Evolutionary conservation across 2,329 filamentous ascomycete species (phyloP).

Genomic region (Venturia carpophila): DNA sequence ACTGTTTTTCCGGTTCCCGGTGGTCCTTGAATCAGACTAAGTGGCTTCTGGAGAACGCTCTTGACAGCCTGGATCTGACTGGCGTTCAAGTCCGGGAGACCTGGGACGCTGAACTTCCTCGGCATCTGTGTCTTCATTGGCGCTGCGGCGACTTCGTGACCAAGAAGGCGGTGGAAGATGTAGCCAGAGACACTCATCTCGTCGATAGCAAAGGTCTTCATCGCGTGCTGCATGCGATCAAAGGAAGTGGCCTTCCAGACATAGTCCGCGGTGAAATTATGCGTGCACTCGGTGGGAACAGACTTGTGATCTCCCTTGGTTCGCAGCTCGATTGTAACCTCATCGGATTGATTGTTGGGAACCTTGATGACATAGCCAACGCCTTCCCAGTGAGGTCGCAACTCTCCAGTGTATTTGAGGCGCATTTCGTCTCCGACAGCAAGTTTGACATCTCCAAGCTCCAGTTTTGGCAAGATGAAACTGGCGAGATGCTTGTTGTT

Average conservation of each 20-base stretch:
- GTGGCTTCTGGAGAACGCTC: constrained; percentile 82
- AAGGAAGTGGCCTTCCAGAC: constrained; percentile 99
- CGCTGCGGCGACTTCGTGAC: constrained; percentile 87
- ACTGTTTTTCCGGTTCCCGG: constrained; percentile 98
- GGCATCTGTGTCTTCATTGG: constrained; percentile 94
- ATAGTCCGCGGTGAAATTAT: constrained; percentile 97
- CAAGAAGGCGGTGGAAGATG: constrained; percentile 94
- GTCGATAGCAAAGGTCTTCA: constrained; percentile 98
- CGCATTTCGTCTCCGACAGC: constrained; percentile 98
- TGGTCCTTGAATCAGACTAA: constrained; percentile 93
- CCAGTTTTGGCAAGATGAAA: constrained; percentile 93
- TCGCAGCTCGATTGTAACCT: constrained; percentile 89
- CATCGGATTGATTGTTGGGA: constrained; percentile 96
- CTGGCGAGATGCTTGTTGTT: constrained; percentile 97
- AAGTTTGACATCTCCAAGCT: constrained; percentile 94
- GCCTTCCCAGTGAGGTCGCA: constrained; percentile 88
- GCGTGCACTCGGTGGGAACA: constrained; percentile 89
- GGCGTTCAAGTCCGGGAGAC: constrained; percentile 86
- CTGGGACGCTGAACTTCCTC: constrained; percentile 93
- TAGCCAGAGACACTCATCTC: constrained; percentile 98
- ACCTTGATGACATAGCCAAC: constrained; percentile 99
- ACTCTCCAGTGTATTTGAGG: constrained; percentile 88
- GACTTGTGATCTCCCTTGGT: constrained; percentile 94
- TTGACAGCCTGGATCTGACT: constrained; percentile 97
- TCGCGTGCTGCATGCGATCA: constrained; percentile 96